A percentile compares a stretch with the other conserved stretches of the same genome.
Conservation (phyloP, 176 grass and related monocot species). For the Neostapfia colusana region DNA sequence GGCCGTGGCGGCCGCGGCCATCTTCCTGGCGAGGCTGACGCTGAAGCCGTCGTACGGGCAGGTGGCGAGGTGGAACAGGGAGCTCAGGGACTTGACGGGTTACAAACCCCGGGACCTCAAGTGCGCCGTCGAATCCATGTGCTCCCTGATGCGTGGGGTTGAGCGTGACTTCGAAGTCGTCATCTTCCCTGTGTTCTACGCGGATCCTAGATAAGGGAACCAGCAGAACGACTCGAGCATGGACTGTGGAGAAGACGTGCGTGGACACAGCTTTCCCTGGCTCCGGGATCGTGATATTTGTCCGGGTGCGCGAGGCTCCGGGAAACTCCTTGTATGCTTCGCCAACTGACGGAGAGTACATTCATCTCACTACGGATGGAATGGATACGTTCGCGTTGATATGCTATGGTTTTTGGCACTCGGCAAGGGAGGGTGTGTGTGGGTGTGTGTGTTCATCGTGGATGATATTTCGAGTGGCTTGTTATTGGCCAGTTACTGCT, state of each 20-base stretch:
- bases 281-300: too few relatives aligned
- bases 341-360: too few relatives aligned
- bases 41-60: neutral
- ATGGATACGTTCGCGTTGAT: too few relatives aligned
- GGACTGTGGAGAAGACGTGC: neutral
- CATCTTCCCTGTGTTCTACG: neutral
- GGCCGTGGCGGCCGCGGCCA: slow-evolving; percentile 28
- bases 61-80: neutral
- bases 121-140: neutral
- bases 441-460: too few relatives aligned
- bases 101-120: slow-evolving; percentile 29
- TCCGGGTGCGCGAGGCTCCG: too few relatives aligned
- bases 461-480: too few relatives aligned
- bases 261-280: neutral
- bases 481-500: too few relatives aligned
- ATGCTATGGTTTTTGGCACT: too few relatives aligned
- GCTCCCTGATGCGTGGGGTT: neutral
- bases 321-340: too few relatives aligned
- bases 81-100: slow-evolving; percentile 25
- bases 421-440: too few relatives aligned
- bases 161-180: neutral
- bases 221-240: neutral
- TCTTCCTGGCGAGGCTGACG: slow-evolving; percentile 32
- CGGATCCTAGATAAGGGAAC: neutral
- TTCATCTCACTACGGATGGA: too few relatives aligned